Evolutionary conservation across 768 basidiomycete genomes (phyloP).

Genomic region (Hericium alpestre): DNA sequence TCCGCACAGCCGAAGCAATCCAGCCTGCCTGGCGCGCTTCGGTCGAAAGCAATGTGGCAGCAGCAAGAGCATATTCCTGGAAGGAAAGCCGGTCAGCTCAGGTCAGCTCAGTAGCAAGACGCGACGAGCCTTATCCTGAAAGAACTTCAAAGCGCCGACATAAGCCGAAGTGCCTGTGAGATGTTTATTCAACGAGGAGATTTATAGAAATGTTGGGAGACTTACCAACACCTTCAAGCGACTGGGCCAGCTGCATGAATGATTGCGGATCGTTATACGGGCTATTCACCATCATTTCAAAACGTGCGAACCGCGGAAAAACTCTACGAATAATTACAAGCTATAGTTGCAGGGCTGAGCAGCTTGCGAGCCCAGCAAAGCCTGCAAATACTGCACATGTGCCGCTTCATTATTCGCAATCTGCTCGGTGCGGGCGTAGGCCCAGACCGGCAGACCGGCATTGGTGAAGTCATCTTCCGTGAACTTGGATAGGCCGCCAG

Average conservation of each 20-base stretch:
- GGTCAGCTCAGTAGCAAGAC: constrained; percentile 7
- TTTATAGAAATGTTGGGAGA: neutral
- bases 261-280: constrained; percentile 17
- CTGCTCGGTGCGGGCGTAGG: constrained; percentile 38
- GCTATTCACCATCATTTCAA: constrained; percentile 29
- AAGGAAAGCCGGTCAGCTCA: neutral
- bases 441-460: constrained; percentile 40
- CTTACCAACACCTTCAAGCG: constrained; percentile 43
- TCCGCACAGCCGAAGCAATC: constrained; percentile 40
- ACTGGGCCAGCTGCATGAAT: constrained; percentile 34
- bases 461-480: constrained; percentile 32
- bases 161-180: constrained; percentile 37
- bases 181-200: neutral
- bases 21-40: constrained; percentile 57
- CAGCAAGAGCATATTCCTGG: constrained; percentile 19
- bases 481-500: constrained; percentile 32
- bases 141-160: constrained; percentile 39
- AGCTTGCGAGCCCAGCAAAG: constrained; percentile 32
- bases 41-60: constrained; percentile 37
- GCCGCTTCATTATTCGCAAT: constrained; percentile 43
- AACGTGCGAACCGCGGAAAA: too few species aligned
- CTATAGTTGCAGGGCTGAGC: constrained; percentile 48
- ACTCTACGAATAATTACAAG: constrained; percentile 32
- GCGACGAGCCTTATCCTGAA: constrained; percentile 23
- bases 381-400: constrained; percentile 44